Evolutionary conservation across 768 basidiomycete species (phyloP), one percentile per base, ranked within the genome.

Genomic region (Termitomyces sp.): DNA sequence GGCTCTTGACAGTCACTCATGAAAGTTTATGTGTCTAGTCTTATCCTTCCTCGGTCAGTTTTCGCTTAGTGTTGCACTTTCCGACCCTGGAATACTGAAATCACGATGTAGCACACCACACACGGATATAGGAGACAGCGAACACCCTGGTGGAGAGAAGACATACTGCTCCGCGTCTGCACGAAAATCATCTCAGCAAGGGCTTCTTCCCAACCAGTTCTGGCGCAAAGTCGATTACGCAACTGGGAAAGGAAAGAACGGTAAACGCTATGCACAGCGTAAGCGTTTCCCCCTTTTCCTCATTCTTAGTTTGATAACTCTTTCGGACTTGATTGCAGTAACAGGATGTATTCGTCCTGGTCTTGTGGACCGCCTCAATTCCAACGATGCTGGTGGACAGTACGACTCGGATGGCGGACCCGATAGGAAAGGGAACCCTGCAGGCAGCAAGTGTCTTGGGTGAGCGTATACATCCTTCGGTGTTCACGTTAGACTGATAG

Each of bases 391-490:
- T 2, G 82, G 82, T 5, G 82, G 82, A 1, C 81, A 84, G 61
- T 84, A 84, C 62, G 82, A 83, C 62, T 83, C 81, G 18, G 78
- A 76, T 56, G 82, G 82, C 20, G 82, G 82, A 4, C 66, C 57
- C 3, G 73, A 69, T 23, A 80, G 80, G 16, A 61, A 53, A 4
- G 82, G 82, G 1, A 83, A 83, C 60, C 81, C 82, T 3, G 65
- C 66, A 39, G 80, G 74, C 4, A 82, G 79, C 57, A 71, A 33
- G 22, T 52, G 50, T 29, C 45, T 29, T 11, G 27, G 56, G 52
- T 20, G 22, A 35, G 47, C 10, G 5, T 13, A 6, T 2, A 16
- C 10, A 0, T 23, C 6, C 22, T 36, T 16, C 7, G 3, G 5
- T 23, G 23, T 5, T 32, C 35, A 11, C 25, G 10, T 10, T 22